These are phyloP conservation scores for Citrus mangshanensis DNA, from an alignment of 345 rosid genomes.

Conservation along the genomic window DNA sequence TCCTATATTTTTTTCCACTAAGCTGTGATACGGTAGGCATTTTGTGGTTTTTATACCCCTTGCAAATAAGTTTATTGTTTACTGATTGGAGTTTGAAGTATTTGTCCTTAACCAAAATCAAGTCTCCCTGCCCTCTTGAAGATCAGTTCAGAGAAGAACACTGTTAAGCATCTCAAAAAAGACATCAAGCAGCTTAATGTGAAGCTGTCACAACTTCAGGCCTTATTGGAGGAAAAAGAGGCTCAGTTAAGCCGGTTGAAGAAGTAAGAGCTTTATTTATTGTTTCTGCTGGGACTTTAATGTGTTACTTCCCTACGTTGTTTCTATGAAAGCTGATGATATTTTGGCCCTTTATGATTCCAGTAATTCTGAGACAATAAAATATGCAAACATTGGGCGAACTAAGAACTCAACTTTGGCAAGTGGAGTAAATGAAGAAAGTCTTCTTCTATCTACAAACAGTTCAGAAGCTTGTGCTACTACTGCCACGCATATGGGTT, in stretches of 20 bases:
- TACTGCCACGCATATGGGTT: conserved; percentile 17
- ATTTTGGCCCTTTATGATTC: conserved; percentile 10
- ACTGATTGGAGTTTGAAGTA: conserved; percentile 6
- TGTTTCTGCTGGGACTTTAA: not conserved
- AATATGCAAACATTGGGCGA: conserved; percentile 26
- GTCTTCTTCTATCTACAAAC: conserved; percentile 20
- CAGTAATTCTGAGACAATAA: conserved; percentile 32
- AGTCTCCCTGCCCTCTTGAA: conserved; percentile 67
- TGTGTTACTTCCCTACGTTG: conserved; percentile 1
- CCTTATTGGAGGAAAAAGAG: conserved; percentile 60
- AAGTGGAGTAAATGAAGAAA: conserved; percentile 35
- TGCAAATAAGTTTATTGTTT: conserved; percentile 4
- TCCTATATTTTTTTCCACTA: not conserved
- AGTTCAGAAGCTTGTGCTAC: conserved; percentile 24
- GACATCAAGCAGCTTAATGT: conserved; percentile 57
- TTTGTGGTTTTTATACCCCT: not conserved
- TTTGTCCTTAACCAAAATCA: conserved; percentile 46
- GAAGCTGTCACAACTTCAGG: conserved; percentile 65
- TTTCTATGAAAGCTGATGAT: conserved; percentile 10
- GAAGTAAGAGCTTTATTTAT: conserved; percentile 34
- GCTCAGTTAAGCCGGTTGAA: conserved; percentile 38
- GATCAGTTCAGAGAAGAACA: conserved; percentile 55
- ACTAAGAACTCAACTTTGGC: conserved; percentile 28
- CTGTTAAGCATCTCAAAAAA: conserved; percentile 45
- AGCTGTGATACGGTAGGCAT: not conserved